Percentiles rank a stretch among this genome's conserved stretches.
Conservation (phyloP, 1,139 yeast species). For the Protomyces pachydermus region DNA sequence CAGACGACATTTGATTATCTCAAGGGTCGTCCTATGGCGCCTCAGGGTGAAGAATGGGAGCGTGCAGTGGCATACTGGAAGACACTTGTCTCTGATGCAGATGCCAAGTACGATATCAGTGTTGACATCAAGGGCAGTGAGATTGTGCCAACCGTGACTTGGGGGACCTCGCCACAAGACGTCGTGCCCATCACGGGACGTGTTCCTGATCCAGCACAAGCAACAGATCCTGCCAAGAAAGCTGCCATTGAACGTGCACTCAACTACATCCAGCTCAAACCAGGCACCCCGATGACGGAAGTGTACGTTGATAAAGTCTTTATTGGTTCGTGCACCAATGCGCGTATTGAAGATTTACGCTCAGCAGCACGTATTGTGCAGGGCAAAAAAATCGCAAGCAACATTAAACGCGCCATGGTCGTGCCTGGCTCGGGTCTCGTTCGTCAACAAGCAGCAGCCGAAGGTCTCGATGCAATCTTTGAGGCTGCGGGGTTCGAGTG, state of each 20-base stretch:
- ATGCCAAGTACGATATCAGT: constrained; percentile 81
- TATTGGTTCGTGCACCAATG: constrained; percentile 96
- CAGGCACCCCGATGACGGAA: constrained; percentile 73
- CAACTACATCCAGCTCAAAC: constrained; percentile 79
- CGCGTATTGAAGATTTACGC: constrained; percentile 94
- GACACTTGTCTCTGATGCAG: constrained; percentile 78
- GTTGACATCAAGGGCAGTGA: constrained; percentile 76
- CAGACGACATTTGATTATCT: constrained; percentile 79
- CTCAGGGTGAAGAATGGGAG: constrained; percentile 79
- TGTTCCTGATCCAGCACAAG: constrained; percentile 79
- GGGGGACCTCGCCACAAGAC: constrained; percentile 99
- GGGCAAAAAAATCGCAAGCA: constrained; percentile 81
- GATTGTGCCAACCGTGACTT: constrained; percentile 90
- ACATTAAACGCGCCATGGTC: constrained; percentile 75
- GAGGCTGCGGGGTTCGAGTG: constrained; percentile 91
- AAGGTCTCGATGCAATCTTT: constrained; percentile 88
- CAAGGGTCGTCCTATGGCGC: constrained; percentile 91
- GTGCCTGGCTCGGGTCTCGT: constrained; percentile 98
- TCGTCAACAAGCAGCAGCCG: constrained; percentile 85
- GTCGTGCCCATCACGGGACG: constrained; percentile 86
- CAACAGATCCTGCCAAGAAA: constrained; percentile 67
- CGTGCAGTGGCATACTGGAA: constrained; percentile 90
- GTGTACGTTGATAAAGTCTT: constrained; percentile 84
- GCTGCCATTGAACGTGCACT: constrained; percentile 88
- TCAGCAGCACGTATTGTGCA: constrained; percentile 90